Evolutionary conservation across 495 filamentous ascomycete species (phyloP), one percentile per base, ranked within the genome.

Genomic region (Hypoxylon crocopeplum): DNA sequence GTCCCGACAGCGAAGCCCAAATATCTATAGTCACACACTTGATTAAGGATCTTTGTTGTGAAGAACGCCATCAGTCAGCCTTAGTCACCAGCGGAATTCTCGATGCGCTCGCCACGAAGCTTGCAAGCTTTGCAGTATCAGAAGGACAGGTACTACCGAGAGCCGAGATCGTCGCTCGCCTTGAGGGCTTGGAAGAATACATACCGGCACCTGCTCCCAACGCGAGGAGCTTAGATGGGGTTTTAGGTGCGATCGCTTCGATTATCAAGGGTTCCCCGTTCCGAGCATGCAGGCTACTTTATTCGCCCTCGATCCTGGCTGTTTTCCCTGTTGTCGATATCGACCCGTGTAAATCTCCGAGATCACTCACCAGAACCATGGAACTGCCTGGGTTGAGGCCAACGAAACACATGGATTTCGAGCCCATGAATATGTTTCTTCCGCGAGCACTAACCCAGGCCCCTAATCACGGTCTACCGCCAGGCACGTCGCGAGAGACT

Each of bases 221-320:
- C 21, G 76, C 77, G 7, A 79, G 80, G n/a, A 80, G 83, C 25
- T 72, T 96, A 36, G 80, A 86, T 5, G 79, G 84, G 21, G 82
- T 95, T 38, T 73, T 98, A n/a, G 88, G 92, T 52, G 90, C 93
- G 1, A 84, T 95, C 37, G 84, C 86, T 8, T 81, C 85, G 33
- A 92, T 98, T 36, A 84, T 97, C 50, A 80, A 86, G 34, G 82
- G 88, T 57, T 97, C 94, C 0, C 87, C 87, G 46, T 88, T 84
- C 73, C 84, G 91, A 13, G 86, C 88, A 12, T 84, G 86, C 51
- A 83, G 90, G 59, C 84, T 98, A 51, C 74, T 96, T 19, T 90
- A 86, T 55, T 92, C 91, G 0, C 88, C 89, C 2, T 79, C 86
- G 1, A 88, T 97, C 15, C 69, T 88, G 13, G 84, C 88, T 6